These are phyloP conservation scores for Candida schatavii DNA, from an alignment of 805 yeast genomes.

Conservation along the genomic window DNA sequence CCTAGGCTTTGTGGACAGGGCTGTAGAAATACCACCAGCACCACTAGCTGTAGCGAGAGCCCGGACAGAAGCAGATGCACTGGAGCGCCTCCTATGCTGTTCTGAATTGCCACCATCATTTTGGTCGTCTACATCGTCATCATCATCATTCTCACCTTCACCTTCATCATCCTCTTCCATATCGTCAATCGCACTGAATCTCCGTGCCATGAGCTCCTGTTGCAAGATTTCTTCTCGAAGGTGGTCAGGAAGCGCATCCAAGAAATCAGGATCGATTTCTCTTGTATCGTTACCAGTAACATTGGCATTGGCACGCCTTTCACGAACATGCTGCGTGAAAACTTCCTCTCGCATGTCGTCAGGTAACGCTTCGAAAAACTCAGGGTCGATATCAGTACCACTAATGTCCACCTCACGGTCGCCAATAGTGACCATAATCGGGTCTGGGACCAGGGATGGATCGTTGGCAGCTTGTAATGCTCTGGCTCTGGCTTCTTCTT, in stretches of 20 bases:
- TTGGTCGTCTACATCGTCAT: constrained; percentile 16
- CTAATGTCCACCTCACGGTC: constrained; percentile 80
- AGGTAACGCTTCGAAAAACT: constrained; percentile 83
- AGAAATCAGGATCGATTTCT: constrained; percentile 76
- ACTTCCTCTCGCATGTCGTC: constrained; percentile 94
- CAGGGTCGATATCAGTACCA: constrained; percentile 90
- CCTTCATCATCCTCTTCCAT: constrained; percentile 22
- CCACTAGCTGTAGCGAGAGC: constrained; percentile 5
- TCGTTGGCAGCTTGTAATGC: constrained; percentile 17
- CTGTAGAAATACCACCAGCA: background rate
- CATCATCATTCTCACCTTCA: constrained; percentile 20
- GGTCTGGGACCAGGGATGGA: constrained; percentile 28
- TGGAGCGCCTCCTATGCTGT: constrained; percentile 7
- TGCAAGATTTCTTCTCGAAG: constrained; percentile 62
- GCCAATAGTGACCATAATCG: constrained; percentile 70
- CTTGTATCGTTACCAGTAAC: constrained; percentile 43
- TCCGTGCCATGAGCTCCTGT: constrained; percentile 48
- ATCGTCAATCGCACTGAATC: constrained; percentile 27
- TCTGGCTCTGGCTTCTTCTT: constrained; percentile 17
- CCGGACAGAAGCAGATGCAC: constrained; percentile 6
- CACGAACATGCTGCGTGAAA: constrained; percentile 77
- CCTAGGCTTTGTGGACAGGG: constrained; percentile 17
- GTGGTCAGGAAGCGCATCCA: constrained; percentile 73
- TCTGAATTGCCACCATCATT: constrained; percentile 10
- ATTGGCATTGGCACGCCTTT: constrained; percentile 60